Evolutionary conservation across 352 stramenopile species (phyloP).

Genomic region (Phytophthora sansomeana): DNA sequence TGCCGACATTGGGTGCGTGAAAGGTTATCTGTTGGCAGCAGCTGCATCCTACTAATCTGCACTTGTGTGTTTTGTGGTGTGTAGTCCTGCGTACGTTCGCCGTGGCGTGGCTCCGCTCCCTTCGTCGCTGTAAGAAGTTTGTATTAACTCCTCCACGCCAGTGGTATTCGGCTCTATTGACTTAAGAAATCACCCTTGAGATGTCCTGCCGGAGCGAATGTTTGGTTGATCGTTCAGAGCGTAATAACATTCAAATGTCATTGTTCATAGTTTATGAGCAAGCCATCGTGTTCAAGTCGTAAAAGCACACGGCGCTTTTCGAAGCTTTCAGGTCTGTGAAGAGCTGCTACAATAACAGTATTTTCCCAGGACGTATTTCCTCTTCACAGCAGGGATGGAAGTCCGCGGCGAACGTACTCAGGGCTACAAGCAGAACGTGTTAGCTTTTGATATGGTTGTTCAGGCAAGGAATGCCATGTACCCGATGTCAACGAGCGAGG

Average conservation of each 20-base stretch:
- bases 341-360: no score
- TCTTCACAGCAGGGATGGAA: conserved; percentile 33
- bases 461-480: conserved; percentile 22
- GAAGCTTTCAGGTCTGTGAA: neutral
- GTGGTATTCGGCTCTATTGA: conserved; percentile 12
- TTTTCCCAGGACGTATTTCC: conserved; percentile 6
- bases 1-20: conserved; percentile 63
- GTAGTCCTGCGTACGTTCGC: conserved; percentile 43
- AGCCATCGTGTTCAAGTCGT: no score
- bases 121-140: conserved; percentile 38
- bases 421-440: conserved; percentile 16
- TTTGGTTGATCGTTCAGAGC: conserved; percentile 6
- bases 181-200: conserved; percentile 4
- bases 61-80: neutral
- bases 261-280: no score
- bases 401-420: conserved; percentile 33
- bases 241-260: no score
- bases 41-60: neutral
- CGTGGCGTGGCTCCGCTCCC: conserved; percentile 36
- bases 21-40: neutral
- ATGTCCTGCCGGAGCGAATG: neutral
- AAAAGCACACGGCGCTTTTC: neutral
- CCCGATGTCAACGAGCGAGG: conserved; percentile 65
- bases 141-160: conserved; percentile 6
- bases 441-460: no score